Conservation (phyloP, 169 alveolate species). For the Cryptosporidium bovis region DNA sequence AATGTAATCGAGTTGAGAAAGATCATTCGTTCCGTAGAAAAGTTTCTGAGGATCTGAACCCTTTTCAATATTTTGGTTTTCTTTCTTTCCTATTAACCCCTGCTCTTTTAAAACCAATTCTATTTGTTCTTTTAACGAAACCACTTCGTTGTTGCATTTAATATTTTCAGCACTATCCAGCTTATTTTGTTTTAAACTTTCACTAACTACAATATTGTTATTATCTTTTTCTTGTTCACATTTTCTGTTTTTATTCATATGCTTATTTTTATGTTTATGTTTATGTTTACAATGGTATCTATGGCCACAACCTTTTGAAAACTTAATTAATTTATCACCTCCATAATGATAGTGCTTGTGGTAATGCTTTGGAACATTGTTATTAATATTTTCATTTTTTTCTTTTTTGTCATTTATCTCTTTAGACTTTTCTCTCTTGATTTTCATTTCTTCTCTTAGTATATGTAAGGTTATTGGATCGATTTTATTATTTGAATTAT, state of each 20-base stretch:
- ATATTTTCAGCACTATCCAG: background rate
- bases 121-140: conserved; percentile 22
- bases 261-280: conserved; percentile 8
- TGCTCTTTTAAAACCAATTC: conserved; percentile 26
- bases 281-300: background rate
- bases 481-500: conserved; percentile 1
- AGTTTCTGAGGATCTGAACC: too few relatives aligned
- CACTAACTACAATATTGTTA: background rate
- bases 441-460: conserved; percentile 33
- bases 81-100: conserved; percentile 16
- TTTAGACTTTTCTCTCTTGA: conserved; percentile 3
- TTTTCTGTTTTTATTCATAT: background rate
- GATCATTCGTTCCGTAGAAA: too few relatives aligned
- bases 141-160: background rate
- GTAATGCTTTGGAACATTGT: conserved; percentile 46
- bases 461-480: conserved; percentile 72
- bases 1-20: too few relatives aligned
- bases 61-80: too few relatives aligned
- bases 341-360: conserved; percentile 40
- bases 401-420: background rate
- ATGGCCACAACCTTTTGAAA: background rate
- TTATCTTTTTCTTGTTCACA: background rate
- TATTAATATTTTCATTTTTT: background rate
- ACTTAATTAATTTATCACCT: conserved; percentile 7
- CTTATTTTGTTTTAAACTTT: conserved; percentile 1